phyloP scores from a whole-genome alignment of 2,329 filamentous ascomycete species.

The Podosphaera leucotricha region DNA sequence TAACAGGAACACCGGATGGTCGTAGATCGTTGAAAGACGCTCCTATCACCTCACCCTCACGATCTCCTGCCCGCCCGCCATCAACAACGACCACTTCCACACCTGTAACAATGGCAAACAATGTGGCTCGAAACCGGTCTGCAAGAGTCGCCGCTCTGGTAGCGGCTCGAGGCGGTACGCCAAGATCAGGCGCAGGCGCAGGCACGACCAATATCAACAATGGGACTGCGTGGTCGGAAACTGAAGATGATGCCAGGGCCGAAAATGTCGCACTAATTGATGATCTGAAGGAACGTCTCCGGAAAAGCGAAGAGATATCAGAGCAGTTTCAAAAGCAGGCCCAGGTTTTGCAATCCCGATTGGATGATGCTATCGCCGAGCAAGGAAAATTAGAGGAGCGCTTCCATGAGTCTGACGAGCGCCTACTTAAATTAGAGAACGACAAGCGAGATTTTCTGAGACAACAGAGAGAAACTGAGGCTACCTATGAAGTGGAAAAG shows the following conservation, averaged over 20 bases:
- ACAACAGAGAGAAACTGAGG: slow-evolving; percentile 75
- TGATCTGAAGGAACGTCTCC: slow-evolving; percentile 61
- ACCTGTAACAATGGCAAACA: slow-evolving; percentile 9
- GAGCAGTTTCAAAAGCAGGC: slow-evolving; percentile 67
- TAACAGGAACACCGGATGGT: slow-evolving; percentile 7
- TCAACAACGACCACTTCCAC: slow-evolving; percentile 12
- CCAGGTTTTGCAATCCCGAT: slow-evolving; percentile 59
- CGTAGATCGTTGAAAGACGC: slow-evolving; percentile 14
- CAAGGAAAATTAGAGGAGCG: slow-evolving; percentile 73
- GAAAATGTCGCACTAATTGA: slow-evolving; percentile 60
- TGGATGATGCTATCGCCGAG: slow-evolving; percentile 67
- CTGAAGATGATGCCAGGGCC: slow-evolving; percentile 51
- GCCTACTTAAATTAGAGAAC: slow-evolving; percentile 55
- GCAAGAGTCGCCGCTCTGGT: slow-evolving; percentile 40
- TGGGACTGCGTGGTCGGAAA: slow-evolving; percentile 19
- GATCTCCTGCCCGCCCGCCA: slow-evolving; percentile 10
- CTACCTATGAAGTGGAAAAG: slow-evolving; percentile 76
- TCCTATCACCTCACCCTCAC: slow-evolving; percentile 7
- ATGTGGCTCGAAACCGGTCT: slow-evolving; percentile 36
- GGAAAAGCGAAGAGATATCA: slow-evolving; percentile 53
- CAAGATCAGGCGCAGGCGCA: slow-evolving; percentile 26
- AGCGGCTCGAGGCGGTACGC: slow-evolving; percentile 48
- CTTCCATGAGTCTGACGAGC: slow-evolving; percentile 66
- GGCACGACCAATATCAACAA: slow-evolving; percentile 14
- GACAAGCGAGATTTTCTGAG: slow-evolving; percentile 66